Conservation (phyloP, 78 protist species). For the Dictyostelium discoideum region dicty_2.7 NC_007090.3:1192001-1192500, state of each 20-base stretch:
- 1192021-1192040: constrained; percentile 86
- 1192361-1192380: too few relatives aligned
- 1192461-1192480: constrained; percentile 89
- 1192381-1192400: neutral
- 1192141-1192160: constrained; percentile 94
- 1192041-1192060: constrained; percentile 70
- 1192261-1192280: neutral
- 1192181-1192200: constrained; percentile 64
- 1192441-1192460: constrained; percentile 82
- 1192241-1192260: neutral
- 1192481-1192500: constrained; percentile 90
- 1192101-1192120: constrained; percentile 86
- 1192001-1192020: constrained; percentile 75
- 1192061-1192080: constrained; percentile 30
- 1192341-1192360: neutral
- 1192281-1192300: neutral
- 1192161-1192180: constrained; percentile 96
- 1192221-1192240: neutral
- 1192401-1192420: neutral
- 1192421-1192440: constrained; percentile 96
- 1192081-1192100: constrained; percentile 84
- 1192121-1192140: constrained; percentile 84
- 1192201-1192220: constrained; percentile 35
- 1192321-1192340: too few relatives aligned
- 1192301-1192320: too few relatives aligned